These are phyloP conservation scores for carrot (Daucus carota) DNA, from an alignment of 129 eudicot species.

Conservation along the genomic window DNA sequence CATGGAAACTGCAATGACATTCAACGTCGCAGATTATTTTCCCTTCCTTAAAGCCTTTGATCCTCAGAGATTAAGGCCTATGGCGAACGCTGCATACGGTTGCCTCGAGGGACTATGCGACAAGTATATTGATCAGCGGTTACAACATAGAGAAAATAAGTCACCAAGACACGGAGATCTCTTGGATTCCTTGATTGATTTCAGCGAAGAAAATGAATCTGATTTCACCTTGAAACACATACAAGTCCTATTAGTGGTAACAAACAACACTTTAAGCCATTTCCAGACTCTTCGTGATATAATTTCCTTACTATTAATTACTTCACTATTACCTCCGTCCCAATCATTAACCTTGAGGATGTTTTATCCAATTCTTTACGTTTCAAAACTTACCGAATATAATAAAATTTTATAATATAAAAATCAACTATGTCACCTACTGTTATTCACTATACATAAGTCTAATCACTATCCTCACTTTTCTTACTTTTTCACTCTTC, in stretches of 20 bases:
- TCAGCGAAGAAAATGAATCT: neutral
- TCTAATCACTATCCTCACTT: no score
- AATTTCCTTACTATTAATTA: no score
- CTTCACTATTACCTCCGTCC: no score
- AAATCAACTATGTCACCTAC: no score
- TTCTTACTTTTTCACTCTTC: no score
- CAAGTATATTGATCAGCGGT: neutral
- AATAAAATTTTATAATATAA: no score
- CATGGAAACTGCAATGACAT: neutral
- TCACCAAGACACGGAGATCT: neutral
- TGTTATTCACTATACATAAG: no score
- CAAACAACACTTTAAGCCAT: neutral
- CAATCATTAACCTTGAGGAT: no score
- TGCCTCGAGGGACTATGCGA: neutral
- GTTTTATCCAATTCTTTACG: no score
- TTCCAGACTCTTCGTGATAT: neutral
- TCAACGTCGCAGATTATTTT: neutral
- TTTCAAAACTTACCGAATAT: no score
- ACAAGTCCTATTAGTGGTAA: constrained; percentile 9
- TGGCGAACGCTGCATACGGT: neutral
- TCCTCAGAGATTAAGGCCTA: constrained; percentile 2
- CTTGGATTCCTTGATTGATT: neutral
- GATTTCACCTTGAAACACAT: neutral
- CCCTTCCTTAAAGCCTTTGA: neutral
- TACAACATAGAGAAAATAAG: neutral